These are phyloP conservation scores for Chenopodium quinoa DNA, from an alignment of 148 eudicot species.

Conservation along the genomic window DNA sequence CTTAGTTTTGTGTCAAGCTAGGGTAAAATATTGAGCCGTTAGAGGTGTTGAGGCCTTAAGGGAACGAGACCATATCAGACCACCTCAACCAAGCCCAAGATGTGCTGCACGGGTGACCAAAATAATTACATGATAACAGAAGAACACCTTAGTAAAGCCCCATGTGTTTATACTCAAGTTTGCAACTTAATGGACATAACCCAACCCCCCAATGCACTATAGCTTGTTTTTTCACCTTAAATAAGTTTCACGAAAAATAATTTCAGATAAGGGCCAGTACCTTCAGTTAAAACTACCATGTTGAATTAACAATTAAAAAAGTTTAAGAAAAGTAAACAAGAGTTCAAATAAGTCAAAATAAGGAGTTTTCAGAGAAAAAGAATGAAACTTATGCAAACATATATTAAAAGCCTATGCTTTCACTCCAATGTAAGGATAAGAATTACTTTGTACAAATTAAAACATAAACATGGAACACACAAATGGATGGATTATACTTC, in stretches of 20 bases:
- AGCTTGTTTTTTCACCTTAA: too few relatives aligned
- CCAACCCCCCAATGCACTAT: too few relatives aligned
- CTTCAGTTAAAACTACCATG: neutral
- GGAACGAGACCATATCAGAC: neutral
- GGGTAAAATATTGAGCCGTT: neutral
- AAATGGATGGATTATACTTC: neutral
- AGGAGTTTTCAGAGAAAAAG: neutral
- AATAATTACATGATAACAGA: neutral
- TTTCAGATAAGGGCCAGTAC: neutral
- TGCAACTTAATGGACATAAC: neutral
- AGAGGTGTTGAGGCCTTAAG: neutral
- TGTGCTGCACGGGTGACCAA: neutral
- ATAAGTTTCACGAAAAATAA: too few relatives aligned
- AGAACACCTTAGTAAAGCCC: neutral
- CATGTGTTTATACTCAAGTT: neutral
- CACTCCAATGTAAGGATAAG: neutral
- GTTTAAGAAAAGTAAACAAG: neutral
- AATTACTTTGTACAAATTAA: neutral
- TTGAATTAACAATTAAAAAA: neutral
- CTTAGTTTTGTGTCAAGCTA: neutral
- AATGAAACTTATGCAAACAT: neutral
- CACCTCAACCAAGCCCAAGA: neutral
- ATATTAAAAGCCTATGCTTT: neutral
- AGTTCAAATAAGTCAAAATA: neutral
- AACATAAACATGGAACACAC: neutral